phyloP scores from a whole-genome alignment of 495 filamentous ascomycete species.

The Lichenothelia convexa region DNA sequence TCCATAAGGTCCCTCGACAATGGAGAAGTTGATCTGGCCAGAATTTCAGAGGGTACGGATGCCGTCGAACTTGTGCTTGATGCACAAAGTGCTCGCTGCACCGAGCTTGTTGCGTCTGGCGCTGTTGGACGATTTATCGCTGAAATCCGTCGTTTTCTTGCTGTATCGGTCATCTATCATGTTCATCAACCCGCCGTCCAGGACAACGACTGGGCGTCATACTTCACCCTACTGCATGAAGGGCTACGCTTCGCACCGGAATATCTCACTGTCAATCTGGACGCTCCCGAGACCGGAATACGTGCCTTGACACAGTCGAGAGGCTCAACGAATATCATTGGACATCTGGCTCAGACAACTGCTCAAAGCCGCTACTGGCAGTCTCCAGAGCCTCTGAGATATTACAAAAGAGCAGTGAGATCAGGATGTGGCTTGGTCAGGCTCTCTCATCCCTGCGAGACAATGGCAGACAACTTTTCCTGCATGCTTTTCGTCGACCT shows the following conservation, averaged over 20 bases:
- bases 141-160: slow-evolving; percentile 40
- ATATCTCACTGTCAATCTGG: slow-evolving; percentile 50
- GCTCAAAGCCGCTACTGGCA: slow-evolving; percentile 33
- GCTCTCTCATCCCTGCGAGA: slow-evolving; percentile 43
- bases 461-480: slow-evolving; percentile 37
- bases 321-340: slow-evolving; percentile 57
- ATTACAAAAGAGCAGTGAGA: slow-evolving; percentile 27
- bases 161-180: slow-evolving; percentile 48
- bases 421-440: slow-evolving; percentile 58
- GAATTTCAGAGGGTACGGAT: too few species aligned
- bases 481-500: not conserved
- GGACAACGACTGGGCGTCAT: slow-evolving; percentile 18
- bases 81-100: too few species aligned
- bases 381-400: slow-evolving; percentile 31
- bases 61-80: too few species aligned
- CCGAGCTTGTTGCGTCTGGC: too few species aligned
- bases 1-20: too few species aligned
- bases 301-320: slow-evolving; percentile 34
- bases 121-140: slow-evolving; percentile 38
- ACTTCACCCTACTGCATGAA: slow-evolving; percentile 43
- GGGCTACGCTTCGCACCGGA: slow-evolving; percentile 57
- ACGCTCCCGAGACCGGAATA: slow-evolving; percentile 31
- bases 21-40: too few species aligned
- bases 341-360: slow-evolving; percentile 27
- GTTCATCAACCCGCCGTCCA: slow-evolving; percentile 12